A percentile compares a stretch with the other conserved stretches of the same genome.
phyloP scores from a whole-genome alignment of 2,329 filamentous ascomycete species.

The Colletotrichum sp. region DNA sequence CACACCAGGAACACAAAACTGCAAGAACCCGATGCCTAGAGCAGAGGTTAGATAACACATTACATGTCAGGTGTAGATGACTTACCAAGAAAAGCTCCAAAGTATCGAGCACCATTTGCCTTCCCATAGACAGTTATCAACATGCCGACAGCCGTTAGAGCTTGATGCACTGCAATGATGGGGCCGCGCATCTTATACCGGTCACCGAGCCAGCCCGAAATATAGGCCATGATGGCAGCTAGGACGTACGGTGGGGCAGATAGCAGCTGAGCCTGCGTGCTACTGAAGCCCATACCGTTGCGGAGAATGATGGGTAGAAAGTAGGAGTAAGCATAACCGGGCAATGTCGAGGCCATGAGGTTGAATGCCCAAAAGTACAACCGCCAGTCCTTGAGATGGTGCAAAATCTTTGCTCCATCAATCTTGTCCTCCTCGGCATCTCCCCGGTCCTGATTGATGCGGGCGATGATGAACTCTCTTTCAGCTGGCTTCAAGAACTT shows the following conservation, averaged over 20 bases:
- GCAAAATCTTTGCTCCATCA: slow-evolving; percentile 26
- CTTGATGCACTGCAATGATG: slow-evolving; percentile 19
- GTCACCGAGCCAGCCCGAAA: slow-evolving; percentile 25
- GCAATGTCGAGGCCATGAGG: slow-evolving; percentile 33
- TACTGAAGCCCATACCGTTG: slow-evolving; percentile 37
- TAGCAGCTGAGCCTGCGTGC: slow-evolving; percentile 31
- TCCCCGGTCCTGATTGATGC: slow-evolving; percentile 32
- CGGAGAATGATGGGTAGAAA: slow-evolving; percentile 41
- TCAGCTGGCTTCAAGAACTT: slow-evolving; percentile 25
- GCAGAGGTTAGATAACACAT: too few species aligned
- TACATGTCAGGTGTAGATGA: too few species aligned
- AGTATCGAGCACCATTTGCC: slow-evolving; percentile 22
- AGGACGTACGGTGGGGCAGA: slow-evolving; percentile 26
- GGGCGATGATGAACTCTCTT: slow-evolving; percentile 32
- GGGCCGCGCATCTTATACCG: slow-evolving; percentile 25
- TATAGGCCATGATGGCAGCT: slow-evolving; percentile 22
- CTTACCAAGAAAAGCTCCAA: slow-evolving; percentile 31
- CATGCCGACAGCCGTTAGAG: slow-evolving; percentile 29
- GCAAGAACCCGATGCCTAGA: slow-evolving; percentile 28
- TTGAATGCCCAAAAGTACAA: slow-evolving; percentile 37
- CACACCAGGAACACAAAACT: slow-evolving; percentile 32
- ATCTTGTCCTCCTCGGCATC: slow-evolving; percentile 28
- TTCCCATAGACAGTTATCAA: slow-evolving; percentile 16
- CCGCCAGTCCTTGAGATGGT: slow-evolving; percentile 37
- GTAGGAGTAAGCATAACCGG: slow-evolving; percentile 37